Base-by-base conservation (phyloP, 495 filamentous ascomycete species). In the Chaetomidium leptoderma region DNA sequence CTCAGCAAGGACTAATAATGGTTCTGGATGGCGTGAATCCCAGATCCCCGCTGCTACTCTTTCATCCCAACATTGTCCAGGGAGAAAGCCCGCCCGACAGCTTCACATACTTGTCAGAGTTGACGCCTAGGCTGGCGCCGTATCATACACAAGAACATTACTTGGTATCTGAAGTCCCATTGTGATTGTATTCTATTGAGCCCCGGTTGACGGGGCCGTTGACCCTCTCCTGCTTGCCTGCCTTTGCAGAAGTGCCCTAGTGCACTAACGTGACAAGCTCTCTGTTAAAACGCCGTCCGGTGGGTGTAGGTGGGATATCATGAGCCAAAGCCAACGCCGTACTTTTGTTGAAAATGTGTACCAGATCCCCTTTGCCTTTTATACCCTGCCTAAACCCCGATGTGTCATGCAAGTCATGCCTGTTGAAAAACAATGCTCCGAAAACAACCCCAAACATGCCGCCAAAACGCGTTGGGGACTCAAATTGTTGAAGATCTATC, bases 261-360 rank as follows among this genome's bases (percentile, higher is more conserved):
- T 36, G 52, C 53, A 62, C 57, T 50, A 53, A 57, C 47, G 57
- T 59, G 54, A 63, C 47, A 64, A 62, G 57, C 43, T 59, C 55
- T 56, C 40, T 56, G 43, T 60, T 66, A 60, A 67, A 66, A 70
- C 68, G 70, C 69, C 69, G 63, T 63, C 64, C 67, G 30, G 51
- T 66, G 55, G 65, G 62, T 60, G 60, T 61, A 61, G 56, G 62
- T 64, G 65, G 68, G 66, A 77, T 78, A 76, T 73, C 72, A 76
- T 74, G 67, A 67, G 68, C 72, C 65, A 74, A 76, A 72, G 70
- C 72, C 74, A 77, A 78, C 74, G 74, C 74, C 76, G 67, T 75
- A 69, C 75, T 78, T 75, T 78, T 77, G 72, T 76, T 77, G 73
- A 74, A 78, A 78, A 78, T 75, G 64, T 70, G 71, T 77, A 72